A percentile compares a stretch with the other conserved stretches of the same genome.
phyloP scores from a whole-genome alignment of 179 eudicot species.

The Beta lomatogona region DNA sequence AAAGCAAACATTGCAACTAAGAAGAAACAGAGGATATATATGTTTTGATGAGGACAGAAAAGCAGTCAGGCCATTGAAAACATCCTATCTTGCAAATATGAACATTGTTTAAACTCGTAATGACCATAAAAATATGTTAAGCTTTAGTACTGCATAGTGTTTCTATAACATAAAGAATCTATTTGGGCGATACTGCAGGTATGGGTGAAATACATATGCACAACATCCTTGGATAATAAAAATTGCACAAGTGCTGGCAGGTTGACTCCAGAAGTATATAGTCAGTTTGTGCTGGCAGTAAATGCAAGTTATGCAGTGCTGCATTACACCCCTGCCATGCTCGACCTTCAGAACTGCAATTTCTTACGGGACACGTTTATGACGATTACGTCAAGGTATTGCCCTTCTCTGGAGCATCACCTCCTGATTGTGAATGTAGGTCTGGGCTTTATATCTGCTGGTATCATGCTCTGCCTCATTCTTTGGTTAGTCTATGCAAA shows the following conservation, averaged over 20 bases:
- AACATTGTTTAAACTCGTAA: background rate
- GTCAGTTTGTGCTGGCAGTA: constrained; percentile 61
- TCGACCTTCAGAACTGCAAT: constrained; percentile 78
- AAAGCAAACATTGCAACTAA: too few relatives aligned
- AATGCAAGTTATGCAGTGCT: constrained; percentile 78
- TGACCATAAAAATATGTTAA: background rate
- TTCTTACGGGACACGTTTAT: constrained; percentile 73
- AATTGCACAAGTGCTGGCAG: constrained; percentile 67
- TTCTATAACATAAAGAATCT: background rate
- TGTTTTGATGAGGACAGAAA: too few relatives aligned
- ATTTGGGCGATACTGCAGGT: constrained; percentile 47
- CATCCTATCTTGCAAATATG: background rate
- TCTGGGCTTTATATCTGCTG: constrained; percentile 75
- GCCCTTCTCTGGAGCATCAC: constrained; percentile 67
- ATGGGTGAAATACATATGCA: constrained; percentile 77
- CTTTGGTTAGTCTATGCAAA: constrained; percentile 83
- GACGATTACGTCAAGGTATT: constrained; percentile 52
- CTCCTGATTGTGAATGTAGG: constrained; percentile 65
- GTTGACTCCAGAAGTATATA: constrained; percentile 69
- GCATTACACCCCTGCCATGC: constrained; percentile 78
- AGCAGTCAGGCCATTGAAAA: too few relatives aligned
- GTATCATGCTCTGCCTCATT: constrained; percentile 82
- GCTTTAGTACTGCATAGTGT: background rate
- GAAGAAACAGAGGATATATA: too few relatives aligned
- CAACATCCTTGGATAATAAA: constrained; percentile 38